These are phyloP conservation scores for Pseudogymnoascus sp. DNA, from an alignment of 2,329 filamentous ascomycete species.

Conservation along the genomic window DNA sequence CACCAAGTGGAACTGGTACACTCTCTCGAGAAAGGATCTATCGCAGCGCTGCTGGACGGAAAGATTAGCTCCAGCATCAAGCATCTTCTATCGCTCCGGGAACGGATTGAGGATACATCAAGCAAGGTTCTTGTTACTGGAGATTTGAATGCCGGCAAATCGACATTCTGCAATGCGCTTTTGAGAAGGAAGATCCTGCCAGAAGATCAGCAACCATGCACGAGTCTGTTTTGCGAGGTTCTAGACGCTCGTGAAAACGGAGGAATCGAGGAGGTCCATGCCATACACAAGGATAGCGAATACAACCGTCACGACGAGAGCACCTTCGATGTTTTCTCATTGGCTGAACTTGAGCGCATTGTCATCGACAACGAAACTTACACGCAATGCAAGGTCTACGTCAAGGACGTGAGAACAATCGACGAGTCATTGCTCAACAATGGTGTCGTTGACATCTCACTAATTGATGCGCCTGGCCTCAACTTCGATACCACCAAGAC, in stretches of 20 bases:
- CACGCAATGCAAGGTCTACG: conserved; percentile 92
- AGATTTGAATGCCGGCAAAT: conserved; percentile 95
- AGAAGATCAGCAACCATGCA: conserved; percentile 96
- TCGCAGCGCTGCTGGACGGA: conserved; percentile 82
- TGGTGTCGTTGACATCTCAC: conserved; percentile 91
- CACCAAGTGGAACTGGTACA: conserved; percentile 88
- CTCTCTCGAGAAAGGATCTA: conserved; percentile 83
- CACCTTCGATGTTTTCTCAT: conserved; percentile 78
- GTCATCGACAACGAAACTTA: conserved; percentile 84
- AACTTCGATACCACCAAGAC: conserved; percentile 97
- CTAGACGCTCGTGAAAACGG: conserved; percentile 85
- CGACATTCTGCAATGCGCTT: conserved; percentile 97
- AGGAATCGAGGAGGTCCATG: conserved; percentile 89
- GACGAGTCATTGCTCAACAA: conserved; percentile 95
- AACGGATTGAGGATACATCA: conserved; percentile 92
- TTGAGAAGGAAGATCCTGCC: conserved; percentile 85
- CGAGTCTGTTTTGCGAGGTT: conserved; percentile 96
- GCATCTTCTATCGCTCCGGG: conserved; percentile 75
- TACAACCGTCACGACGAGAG: conserved; percentile 90
- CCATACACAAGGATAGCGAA: conserved; percentile 68
- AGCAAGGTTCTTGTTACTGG: conserved; percentile 96
- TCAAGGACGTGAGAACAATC: conserved; percentile 79
- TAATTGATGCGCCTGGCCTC: conserved; percentile 92
- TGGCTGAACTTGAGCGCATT: conserved; percentile 76
- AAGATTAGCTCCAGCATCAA: conserved; percentile 92